Evolutionary conservation across 2,329 filamentous ascomycete species (phyloP), one percentile per base, ranked within the genome.

Genomic region (Podosphaera leucotricha): DNA sequence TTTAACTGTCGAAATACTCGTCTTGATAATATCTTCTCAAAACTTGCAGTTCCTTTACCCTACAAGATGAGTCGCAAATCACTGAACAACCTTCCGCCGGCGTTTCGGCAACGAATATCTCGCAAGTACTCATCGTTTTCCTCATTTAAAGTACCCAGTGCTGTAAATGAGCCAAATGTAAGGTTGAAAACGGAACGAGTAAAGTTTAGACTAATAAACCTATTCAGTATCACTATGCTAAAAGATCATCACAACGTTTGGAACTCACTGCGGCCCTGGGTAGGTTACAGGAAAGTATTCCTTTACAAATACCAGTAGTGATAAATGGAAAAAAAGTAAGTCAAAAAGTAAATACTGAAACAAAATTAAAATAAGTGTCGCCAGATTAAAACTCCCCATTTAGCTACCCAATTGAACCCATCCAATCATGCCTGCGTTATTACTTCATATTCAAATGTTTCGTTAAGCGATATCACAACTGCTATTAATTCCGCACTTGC

Each of bases 161-260:
- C 94, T 54, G 67, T 73, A 59, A 98, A 98, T 60, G 90, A 98
- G 66, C 84, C 84, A n/a, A 98, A 94, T 60, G 86, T 93, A 63
- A 61, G 82, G 68, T 28, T 44, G 16, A n/a, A 2, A 20, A 36
- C 15, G 13, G 36, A 43, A 44, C 44, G 22, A 26, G 43, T 36
- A 28, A 43, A 13, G 21, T 22, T 15, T 11, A 46, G 41, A 50
- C 39, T 47, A 50, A 21, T 44, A 46, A 2, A 7, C 43, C 2
- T 46, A 46, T 19, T 6, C 54, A 94, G 85, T 80, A 92, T 66
- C 80, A 87, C 62, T 98, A 93, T 60, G 69, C 70, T 50, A 90
- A 90, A 61, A 83, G 77, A 47, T 90, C 86, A 1, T 62, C 75
- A 20, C 81, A 93, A 58, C 72, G 87, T 48, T 71, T 78, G 54